A percentile compares a stretch with the other conserved stretches of the same genome.
Evolutionary conservation across 257 asterid genomes (phyloP).

Genomic region (Sherardia arvensis): DNA sequence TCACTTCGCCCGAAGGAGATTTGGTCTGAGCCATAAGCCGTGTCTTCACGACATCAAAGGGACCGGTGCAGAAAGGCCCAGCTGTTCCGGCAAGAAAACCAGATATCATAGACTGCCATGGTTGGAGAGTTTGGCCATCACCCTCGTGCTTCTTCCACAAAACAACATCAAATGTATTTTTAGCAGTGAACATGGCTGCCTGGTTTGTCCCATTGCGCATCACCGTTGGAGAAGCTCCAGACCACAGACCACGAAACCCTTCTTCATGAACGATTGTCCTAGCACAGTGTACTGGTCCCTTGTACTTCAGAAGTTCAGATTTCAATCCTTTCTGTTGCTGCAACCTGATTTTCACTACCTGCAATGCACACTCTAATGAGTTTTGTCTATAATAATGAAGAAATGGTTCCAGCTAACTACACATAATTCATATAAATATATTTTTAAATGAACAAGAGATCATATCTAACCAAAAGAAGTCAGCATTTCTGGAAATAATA

Average conservation of each 20-base stretch:
- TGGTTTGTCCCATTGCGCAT: conserved; percentile 99
- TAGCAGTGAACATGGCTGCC: conserved; percentile 96
- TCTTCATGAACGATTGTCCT: conserved; percentile 64
- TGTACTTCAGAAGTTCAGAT: conserved; percentile 55
- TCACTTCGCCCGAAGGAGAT: conserved; percentile 51
- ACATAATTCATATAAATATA: neutral
- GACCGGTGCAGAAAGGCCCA: conserved; percentile 92
- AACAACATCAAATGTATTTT: conserved; percentile 70
- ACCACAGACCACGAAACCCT: conserved; percentile 85
- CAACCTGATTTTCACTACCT: conserved; percentile 94
- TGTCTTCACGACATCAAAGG: conserved; percentile 97
- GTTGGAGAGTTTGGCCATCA: conserved; percentile 69
- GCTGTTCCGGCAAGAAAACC: conserved; percentile 96
- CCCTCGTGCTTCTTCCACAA: conserved; percentile 83
- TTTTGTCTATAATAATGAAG: neutral
- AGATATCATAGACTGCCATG: conserved; percentile 94
- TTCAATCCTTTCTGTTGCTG: conserved; percentile 97
- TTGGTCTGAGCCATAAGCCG: conserved; percentile 95
- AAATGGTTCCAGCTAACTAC: neutral
- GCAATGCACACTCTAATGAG: conserved; percentile 7
- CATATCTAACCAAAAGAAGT: neutral
- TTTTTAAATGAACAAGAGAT: neutral
- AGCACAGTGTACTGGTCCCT: conserved; percentile 88
- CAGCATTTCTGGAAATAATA: neutral
- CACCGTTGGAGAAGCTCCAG: conserved; percentile 91